Base-by-base conservation (phyloP, 163 green algal species). In the Chlorella variabilis region DNA sequence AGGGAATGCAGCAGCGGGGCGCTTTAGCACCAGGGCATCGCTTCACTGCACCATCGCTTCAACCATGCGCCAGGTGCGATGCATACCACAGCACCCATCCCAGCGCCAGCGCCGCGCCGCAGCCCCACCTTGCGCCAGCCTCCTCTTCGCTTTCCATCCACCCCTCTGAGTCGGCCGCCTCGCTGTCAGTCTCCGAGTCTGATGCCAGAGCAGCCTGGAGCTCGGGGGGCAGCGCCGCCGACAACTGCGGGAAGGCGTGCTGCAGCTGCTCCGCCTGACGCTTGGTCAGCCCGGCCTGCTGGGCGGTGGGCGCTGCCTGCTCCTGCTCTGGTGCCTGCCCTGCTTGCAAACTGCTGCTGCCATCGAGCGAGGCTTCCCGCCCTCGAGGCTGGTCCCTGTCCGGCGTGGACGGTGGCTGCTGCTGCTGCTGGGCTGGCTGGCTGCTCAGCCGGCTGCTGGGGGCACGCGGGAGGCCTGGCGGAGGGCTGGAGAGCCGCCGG, bases 121-220 rank as follows among this genome's bases (percentile, higher is more conserved):
- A 13, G 29, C 6, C 63, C 3, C 63, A 71, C 63, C 63, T 49
- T 8, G 7, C 15, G 58, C 20, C 41, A n/a, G 27, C 76, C 0
- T 36, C 59, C 2, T 48, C 83, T 29, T 87, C 83, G 38, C 77
- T 84, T 4, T 21, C 9, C 68, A 79, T 82, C 83, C 77, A 87
- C 1, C 71, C 77, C 1, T 81, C 83, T 3, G 59, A 67, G 4
- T 84, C 83, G 1, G 31, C 63, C 1, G 2, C 77, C 38, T 77
- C 77, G 48, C 67, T 75, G 8, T 65, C 83, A 2, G 65, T 41
- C 39, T 65, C 75, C 17, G 54, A 48, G 18, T 78, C 71, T 27
- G 69, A 77, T 15, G 67, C 66, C n/a, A 84, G 49, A 1, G 23
- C 36, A 4, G 42, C 77, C 56, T 84, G 31, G 25, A 85, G 62